A percentile compares a stretch with the other conserved stretches of the same genome.
These are phyloP conservation scores for Erigeron philadelphicus DNA, from an alignment of 140 eudicot species.

Conservation along the genomic window DNA sequence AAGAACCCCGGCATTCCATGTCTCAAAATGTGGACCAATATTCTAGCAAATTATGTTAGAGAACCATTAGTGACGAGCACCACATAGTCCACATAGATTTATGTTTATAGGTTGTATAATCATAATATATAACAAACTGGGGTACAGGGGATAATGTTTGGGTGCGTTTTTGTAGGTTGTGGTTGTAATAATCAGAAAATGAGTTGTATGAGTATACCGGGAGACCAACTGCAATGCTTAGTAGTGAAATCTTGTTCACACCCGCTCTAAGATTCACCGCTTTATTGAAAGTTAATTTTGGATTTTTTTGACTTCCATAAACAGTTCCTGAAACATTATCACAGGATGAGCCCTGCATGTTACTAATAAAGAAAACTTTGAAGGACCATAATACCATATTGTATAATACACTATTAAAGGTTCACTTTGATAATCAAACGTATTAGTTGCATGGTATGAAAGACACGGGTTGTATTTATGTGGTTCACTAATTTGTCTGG, in stretches of 20 bases:
- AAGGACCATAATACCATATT: not conserved
- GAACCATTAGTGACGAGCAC: slow-evolving; percentile 1
- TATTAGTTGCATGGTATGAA: no score
- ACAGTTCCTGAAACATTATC: slow-evolving; percentile 54
- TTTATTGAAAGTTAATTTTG: slow-evolving; percentile 64
- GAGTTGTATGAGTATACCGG: slow-evolving; percentile 48
- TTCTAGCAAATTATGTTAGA: slow-evolving; percentile 42
- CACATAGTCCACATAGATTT: slow-evolving; percentile 17
- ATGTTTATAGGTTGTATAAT: not conserved
- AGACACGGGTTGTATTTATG: no score
- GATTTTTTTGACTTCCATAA: slow-evolving; percentile 75
- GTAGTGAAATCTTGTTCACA: slow-evolving; percentile 70
- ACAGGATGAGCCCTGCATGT: not conserved
- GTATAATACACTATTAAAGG: not conserved
- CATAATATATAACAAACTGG: not conserved
- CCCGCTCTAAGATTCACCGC: slow-evolving; percentile 63
- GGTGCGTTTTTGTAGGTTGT: no score
- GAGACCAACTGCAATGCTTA: slow-evolving; percentile 95
- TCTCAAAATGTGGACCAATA: slow-evolving; percentile 82
- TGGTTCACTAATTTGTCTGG: no score
- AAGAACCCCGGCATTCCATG: slow-evolving; percentile 92
- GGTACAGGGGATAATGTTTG: no score
- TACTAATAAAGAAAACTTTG: not conserved
- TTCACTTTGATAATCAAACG: no score
- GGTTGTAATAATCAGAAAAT: no score